These are phyloP conservation scores for Tripterygium wilfordii DNA, from an alignment of 177 flowering plant species.

Conservation along the genomic window DNA sequence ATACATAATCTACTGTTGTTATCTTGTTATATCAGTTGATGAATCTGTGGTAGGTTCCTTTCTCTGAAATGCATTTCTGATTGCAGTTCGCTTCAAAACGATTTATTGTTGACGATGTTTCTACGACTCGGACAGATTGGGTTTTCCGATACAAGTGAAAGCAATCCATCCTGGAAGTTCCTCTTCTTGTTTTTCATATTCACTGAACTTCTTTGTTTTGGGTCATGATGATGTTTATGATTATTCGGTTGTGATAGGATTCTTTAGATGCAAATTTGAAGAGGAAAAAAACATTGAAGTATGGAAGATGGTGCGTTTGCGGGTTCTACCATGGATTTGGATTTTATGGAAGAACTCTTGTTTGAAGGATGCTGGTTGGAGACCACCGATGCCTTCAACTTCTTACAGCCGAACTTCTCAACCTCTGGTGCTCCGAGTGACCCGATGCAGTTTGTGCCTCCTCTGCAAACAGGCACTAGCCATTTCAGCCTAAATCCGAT, in stretches of 20 bases:
- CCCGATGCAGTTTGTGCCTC: constrained; percentile 9
- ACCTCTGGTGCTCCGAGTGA: constrained; percentile 10
- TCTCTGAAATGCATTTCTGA: constrained; percentile 35
- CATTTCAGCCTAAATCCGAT: too few species aligned
- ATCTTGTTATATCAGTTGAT: too few species aligned
- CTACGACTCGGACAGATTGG: constrained; percentile 35
- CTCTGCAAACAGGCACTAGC: constrained; percentile 1
- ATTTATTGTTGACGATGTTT: constrained; percentile 39
- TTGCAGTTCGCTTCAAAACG: constrained; percentile 28
- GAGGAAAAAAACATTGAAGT: constrained; percentile 7
- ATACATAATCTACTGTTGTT: too few species aligned
- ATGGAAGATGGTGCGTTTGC: constrained; percentile 40
- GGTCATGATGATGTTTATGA: constrained; percentile 19
- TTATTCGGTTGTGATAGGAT: constrained; percentile 8
- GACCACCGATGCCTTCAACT: constrained; percentile 37
- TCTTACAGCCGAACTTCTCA: constrained; percentile 23
- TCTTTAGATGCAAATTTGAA: constrained; percentile 12
- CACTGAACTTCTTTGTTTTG: constrained; percentile 26
- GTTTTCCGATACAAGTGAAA: constrained; percentile 21
- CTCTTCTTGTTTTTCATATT: constrained; percentile 38
- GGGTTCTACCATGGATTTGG: constrained; percentile 34
- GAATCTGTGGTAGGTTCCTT: constrained; percentile 13
- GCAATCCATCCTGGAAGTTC: constrained; percentile 36
- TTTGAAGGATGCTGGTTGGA: constrained; percentile 64
- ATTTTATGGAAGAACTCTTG: constrained; percentile 55